These are phyloP conservation scores for Leishmania amazonensis DNA, from an alignment of 208 protist genomes.

Conservation along the genomic window DNA sequence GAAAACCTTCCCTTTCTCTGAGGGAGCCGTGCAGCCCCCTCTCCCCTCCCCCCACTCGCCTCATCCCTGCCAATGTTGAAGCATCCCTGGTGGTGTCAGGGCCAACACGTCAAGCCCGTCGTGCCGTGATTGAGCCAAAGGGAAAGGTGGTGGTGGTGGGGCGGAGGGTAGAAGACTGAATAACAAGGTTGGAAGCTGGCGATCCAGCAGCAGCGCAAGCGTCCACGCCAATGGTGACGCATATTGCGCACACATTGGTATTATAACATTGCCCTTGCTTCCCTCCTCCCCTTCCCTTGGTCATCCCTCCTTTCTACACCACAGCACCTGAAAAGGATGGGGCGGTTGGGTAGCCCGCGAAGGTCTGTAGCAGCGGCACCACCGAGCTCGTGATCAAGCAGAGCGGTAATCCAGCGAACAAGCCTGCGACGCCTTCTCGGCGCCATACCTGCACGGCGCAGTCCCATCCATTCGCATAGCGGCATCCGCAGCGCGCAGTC, in stretches of 20 bases:
- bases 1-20: background rate
- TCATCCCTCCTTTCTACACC: conserved; percentile 6
- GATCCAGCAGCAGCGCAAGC: background rate
- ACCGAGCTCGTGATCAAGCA: conserved; percentile 28
- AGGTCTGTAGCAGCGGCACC: conserved; percentile 27
- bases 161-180: background rate
- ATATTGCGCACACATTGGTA: background rate
- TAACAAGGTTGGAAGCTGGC: background rate
- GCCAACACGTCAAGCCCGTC: background rate
- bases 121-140: background rate
- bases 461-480: conserved; percentile 32
- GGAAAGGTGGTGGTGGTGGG: background rate
- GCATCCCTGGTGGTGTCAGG: background rate
- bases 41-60: no score
- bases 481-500: conserved; percentile 14
- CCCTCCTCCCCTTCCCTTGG: background rate
- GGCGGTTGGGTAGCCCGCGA: conserved; percentile 20
- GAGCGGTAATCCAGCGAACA: conserved; percentile 31
- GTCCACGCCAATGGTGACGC: background rate
- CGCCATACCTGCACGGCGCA: conserved; percentile 24
- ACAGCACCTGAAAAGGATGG: conserved; percentile 25
- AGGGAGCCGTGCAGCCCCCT: no score
- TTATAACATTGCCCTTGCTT: background rate
- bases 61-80: no score
- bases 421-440: conserved; percentile 17